Conservation (phyloP, 441 rosid genomes). For the Gossypium schwendimanii region DNA sequence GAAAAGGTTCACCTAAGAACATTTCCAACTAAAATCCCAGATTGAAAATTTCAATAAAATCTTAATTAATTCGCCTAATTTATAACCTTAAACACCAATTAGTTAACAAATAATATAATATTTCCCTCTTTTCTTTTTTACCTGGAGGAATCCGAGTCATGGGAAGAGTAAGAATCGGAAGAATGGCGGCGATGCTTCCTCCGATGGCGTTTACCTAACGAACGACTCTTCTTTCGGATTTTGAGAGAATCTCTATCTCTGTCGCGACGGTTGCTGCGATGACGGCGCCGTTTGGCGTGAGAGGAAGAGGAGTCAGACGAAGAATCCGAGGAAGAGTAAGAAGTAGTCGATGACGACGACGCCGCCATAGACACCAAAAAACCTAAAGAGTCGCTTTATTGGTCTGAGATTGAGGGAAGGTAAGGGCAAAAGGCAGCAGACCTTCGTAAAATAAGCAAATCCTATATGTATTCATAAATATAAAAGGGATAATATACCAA, state of each 20-base stretch:
- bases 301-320: constrained; percentile 49
- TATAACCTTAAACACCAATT: not conserved
- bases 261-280: constrained; percentile 34
- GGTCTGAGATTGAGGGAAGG: not conserved
- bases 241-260: constrained; percentile 49
- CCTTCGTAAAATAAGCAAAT: not conserved
- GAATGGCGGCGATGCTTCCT: constrained; percentile 37
- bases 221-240: constrained; percentile 51
- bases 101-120: not conserved
- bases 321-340: constrained; percentile 37
- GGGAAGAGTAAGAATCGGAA: constrained; percentile 37
- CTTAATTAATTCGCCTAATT: not conserved
- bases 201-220: constrained; percentile 53
- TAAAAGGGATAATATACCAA: too few species aligned
- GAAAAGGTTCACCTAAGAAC: not conserved
- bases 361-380: constrained; percentile 49
- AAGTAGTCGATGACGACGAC: constrained; percentile 48
- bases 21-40: not conserved
- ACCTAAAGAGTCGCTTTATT: not conserved
- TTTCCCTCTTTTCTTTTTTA: not conserved
- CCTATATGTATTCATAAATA: too few species aligned
- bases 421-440: not conserved
- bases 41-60: not conserved
- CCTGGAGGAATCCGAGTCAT: constrained; percentile 50
- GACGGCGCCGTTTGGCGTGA: constrained; percentile 40